Base-by-base conservation (phyloP, 2,329 filamentous ascomycete species). In the Penicillium italicum region DNA sequence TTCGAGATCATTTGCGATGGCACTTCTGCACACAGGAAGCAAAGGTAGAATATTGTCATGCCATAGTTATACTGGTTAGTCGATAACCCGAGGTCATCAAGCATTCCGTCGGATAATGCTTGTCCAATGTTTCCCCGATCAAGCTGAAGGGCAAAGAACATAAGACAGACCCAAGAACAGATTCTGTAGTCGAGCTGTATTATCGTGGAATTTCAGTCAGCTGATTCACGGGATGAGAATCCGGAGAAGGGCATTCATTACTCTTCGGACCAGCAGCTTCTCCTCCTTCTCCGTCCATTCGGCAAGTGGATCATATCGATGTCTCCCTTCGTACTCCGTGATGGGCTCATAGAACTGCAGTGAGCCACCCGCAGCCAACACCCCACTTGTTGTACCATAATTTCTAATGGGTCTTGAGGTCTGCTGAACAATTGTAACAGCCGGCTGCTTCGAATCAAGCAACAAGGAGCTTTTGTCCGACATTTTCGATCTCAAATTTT, bases 1-100 rank as follows among this genome's bases (percentile, higher is more conserved):
- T 84, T 81, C 52, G 74, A 75, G 46, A 84, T 75, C 26, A 85
- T 70, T 62, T 85, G 82, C 0, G 80, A 83, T 0, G 83, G 83
- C 0, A 85, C 72, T 61, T 84, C 81, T 1, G 80, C 77, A 16
- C 69, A 63, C 12, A 84, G 65, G 64, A 84, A 84, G 46, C 69
- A 77, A 12, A 84, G 53, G 9, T 82, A 76, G 62, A 82, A 81
- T 34, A 85, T 80, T 0, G 82, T 84, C 34, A 77, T 80, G 46
- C 82, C 82, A 14, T 78, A 68, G 37, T 71, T 70, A 41, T 64
- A 68, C 24, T 69, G 71, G 38, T 77, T 69, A 3, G 66, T 73
- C 16, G 62, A 67, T 57, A 76, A 42, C 2, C 56, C 44, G 14
- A 69, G 55, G 24, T 77, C 74, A 11, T 65, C 52, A 1, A 77